Evolutionary conservation across 2,329 filamentous ascomycete species (phyloP).

Genomic region (Reticulascus tulasneorum): DNA sequence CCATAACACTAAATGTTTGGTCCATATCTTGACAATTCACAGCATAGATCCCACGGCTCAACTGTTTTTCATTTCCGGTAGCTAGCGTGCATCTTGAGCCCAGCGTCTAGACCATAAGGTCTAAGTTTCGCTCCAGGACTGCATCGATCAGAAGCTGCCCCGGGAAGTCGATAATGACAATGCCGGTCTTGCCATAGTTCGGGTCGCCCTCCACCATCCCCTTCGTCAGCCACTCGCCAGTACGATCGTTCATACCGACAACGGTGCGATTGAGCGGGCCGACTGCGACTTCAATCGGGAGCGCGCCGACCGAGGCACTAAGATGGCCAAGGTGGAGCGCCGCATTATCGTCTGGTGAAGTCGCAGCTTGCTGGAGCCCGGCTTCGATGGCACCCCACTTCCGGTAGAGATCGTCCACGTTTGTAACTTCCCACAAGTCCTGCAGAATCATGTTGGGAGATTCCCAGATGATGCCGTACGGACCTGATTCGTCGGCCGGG

Average conservation of each 20-base stretch:
- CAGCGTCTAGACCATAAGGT: constrained; percentile 16
- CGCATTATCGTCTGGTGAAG: constrained; percentile 26
- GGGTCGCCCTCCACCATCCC: constrained; percentile 8
- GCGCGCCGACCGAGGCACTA: constrained; percentile 43
- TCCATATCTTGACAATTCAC: too few species aligned
- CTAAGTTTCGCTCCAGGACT: constrained; percentile 36
- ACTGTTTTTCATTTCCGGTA: too few species aligned
- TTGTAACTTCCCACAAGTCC: constrained; percentile 42
- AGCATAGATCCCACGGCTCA: too few species aligned
- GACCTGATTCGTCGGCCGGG: constrained; percentile 17
- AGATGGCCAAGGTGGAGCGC: constrained; percentile 41
- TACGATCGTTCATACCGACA: constrained; percentile 45
- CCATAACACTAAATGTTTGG: too few species aligned
- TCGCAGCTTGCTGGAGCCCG: constrained; percentile 34
- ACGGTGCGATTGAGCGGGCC: constrained; percentile 38
- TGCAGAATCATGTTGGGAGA: constrained; percentile 41
- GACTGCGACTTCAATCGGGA: constrained; percentile 47
- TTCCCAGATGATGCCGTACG: constrained; percentile 43
- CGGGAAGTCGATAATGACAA: constrained; percentile 47
- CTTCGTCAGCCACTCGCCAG: constrained; percentile 35
- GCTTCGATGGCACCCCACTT: constrained; percentile 42
- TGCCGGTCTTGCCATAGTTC: constrained; percentile 34
- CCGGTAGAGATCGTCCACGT: constrained; percentile 36
- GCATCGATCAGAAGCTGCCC: constrained; percentile 37
- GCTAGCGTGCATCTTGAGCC: too few species aligned